Evolutionary conservation across 768 basidiomycete species (phyloP).

Genomic region (Panaeolus papilionaceus): DNA sequence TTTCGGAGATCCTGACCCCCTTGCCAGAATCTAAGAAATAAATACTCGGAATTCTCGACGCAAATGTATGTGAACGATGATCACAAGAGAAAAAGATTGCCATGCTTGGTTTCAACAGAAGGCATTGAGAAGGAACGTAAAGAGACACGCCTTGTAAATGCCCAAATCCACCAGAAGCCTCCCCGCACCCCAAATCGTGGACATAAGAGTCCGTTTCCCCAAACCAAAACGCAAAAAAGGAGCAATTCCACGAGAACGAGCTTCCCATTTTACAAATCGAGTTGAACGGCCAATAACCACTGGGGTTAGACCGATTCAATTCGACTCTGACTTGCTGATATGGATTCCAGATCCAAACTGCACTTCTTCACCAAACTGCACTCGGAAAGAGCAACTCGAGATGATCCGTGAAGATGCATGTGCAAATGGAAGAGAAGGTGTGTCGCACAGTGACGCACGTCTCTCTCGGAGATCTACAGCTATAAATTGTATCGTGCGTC

Average conservation of each 20-base stretch:
- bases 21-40: not conserved
- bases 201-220: not conserved
- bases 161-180: slow-evolving; percentile 8
- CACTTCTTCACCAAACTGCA: not conserved
- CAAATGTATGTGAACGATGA: not conserved
- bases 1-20: not conserved
- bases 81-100: not conserved
- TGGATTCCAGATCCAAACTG: not conserved
- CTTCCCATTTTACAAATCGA: not conserved
- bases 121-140: not conserved
- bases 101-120: not conserved
- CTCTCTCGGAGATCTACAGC: not conserved
- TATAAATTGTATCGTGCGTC: not conserved
- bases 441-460: not conserved
- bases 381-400: not conserved
- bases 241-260: not conserved
- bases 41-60: too few species aligned
- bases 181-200: not conserved
- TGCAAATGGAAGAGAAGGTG: not conserved
- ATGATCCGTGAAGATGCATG: slow-evolving; percentile 3
- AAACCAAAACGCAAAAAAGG: not conserved
- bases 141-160: not conserved
- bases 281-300: not conserved
- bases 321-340: not conserved
- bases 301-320: not conserved